Base-by-base conservation (phyloP, 2,329 filamentous ascomycete genomes). In the Ascocoryne sarcoides region DNA sequence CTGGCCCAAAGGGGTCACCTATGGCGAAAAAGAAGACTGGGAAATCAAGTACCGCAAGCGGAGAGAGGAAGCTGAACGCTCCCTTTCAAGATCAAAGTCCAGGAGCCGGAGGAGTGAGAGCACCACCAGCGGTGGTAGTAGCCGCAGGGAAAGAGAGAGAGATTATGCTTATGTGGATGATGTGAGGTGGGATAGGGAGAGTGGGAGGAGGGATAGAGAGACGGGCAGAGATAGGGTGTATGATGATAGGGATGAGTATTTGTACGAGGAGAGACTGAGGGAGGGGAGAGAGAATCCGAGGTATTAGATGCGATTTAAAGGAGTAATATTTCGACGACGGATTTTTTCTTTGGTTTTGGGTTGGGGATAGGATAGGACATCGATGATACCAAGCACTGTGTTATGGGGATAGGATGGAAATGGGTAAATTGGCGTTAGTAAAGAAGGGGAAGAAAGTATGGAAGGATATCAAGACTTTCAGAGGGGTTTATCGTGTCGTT, bases 1-100 rank as follows among this genome's bases (percentile, higher is more conserved):
- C n/a, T 55, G 51, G 50, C 54, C 53, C 1, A 54, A 52, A 26
- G 54, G 53, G 2, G 38, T 53, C 10, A 48, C 42, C 2, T 54
- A 55, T 20, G 46, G 52, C 16, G 49, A 54, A n/a, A 32, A 43
- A 32, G 53, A 55, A 32, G 46, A 49, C 1, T 52, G 48, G 49
- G 53, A 52, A 43, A 48, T 39, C n/a, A 33, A 32, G 9, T 40
- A 48, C 14, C 40, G 41, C 2, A 36, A 45, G 31, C 39, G 36
- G 10, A 39, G 43, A 21, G 30, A 31, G 2, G 33, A 44, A 10
- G 14, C 8, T 28, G 26, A 17, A 5, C 10, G n/a, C 30, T 32
- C 30, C 17, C 34, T 18, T 17, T 36, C 37, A 8, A 32, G 23
- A 12, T 41, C 40, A 10, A 39, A 32, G n/a, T 35, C 39, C 18